Base-by-base conservation (phyloP, 805 yeast genomes). In the Schwanniomyces pseudopolymorphus region DNA sequence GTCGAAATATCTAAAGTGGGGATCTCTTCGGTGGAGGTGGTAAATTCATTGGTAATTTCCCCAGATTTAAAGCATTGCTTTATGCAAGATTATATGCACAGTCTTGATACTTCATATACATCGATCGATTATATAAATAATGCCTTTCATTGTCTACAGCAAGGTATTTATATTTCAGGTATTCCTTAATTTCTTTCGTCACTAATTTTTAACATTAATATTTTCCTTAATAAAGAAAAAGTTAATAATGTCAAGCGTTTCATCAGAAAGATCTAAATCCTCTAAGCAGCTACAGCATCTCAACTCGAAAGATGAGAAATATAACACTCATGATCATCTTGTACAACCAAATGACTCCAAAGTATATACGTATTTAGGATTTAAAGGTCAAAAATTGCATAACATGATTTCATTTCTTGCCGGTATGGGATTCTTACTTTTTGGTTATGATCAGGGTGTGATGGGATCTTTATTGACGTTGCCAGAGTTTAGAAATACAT, bases 381-480 rank as follows among this genome's bases (percentile, higher is more conserved):
- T 47, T 28, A 35, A 38, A n/a, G 50, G 50, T 33, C 31, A 26
- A 6, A 43, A 26, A 17, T 40, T 47, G 17, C 43, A 40, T 28
- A 37, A 38, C 13, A 48, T 51, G 5, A 42, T 55, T 27, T 43
- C 61, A 1, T 21, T 38, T 24, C 33, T 55, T 17, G 64, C 69
- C 51, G 56, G 55, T 52, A 63, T 76, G 31, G 89, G 87, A 1
- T 84, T 84, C 63, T 74, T 81, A 8, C 73, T 85, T 44, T 85
- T 86, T 56, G 92, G 92, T 47, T 86, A 84, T 56, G 89, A 86
- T 59, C 91, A 86, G 64, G 92, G 92, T 61, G 78, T 86, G 41
- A 85, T 85, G 89, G 77, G 85, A 25, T 79, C 83, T 55, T 63
- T 82, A 39, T 78, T 82, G 68, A 80, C 55, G 63, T 80, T 53